Conservation (phyloP, 75 land plant genomes). For the Larix kaempferi region DNA sequence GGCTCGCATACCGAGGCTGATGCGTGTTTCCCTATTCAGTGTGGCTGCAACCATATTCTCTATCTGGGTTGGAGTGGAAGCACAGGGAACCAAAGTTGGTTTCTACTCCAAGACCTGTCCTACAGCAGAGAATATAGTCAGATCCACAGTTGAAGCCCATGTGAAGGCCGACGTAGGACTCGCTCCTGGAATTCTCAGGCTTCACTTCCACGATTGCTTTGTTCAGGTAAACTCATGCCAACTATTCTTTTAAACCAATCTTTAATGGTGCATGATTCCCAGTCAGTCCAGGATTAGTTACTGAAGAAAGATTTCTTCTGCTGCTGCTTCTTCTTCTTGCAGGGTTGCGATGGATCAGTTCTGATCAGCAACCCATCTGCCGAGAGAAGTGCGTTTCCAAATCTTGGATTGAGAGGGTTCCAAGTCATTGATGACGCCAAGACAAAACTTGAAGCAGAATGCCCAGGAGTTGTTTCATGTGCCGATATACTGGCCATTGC, state of each 20-base stretch:
- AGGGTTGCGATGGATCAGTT: slow-evolving; percentile 80
- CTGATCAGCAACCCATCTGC: slow-evolving; percentile 44
- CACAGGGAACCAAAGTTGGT: neutral
- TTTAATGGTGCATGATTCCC: no score
- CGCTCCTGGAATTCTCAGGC: slow-evolving; percentile 36
- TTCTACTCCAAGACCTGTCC: slow-evolving; percentile 39
- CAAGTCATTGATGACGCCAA: slow-evolving; percentile 70
- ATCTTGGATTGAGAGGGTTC: slow-evolving; percentile 54
- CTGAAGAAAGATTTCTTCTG: no score
- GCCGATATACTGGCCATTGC: slow-evolving; percentile 73
- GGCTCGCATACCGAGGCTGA: no score
- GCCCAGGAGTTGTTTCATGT: slow-evolving; percentile 70
- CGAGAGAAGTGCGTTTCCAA: slow-evolving; percentile 46
- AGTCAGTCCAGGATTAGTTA: no score
- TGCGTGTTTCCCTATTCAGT: no score
- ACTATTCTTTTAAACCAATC: neutral
- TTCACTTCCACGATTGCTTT: slow-evolving; percentile 57
- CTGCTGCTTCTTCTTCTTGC: slow-evolving; percentile 2
- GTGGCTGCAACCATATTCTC: neutral
- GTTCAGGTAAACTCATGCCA: slow-evolving; percentile 40
- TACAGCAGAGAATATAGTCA: slow-evolving; percentile 25
- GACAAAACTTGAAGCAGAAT: slow-evolving; percentile 38
- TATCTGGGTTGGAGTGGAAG: neutral
- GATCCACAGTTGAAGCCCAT: slow-evolving; percentile 13
- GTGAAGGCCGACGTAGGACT: slow-evolving; percentile 6